Conservation (phyloP, 2,329 filamentous ascomycete species). For the Alternaria sp. region DNA sequence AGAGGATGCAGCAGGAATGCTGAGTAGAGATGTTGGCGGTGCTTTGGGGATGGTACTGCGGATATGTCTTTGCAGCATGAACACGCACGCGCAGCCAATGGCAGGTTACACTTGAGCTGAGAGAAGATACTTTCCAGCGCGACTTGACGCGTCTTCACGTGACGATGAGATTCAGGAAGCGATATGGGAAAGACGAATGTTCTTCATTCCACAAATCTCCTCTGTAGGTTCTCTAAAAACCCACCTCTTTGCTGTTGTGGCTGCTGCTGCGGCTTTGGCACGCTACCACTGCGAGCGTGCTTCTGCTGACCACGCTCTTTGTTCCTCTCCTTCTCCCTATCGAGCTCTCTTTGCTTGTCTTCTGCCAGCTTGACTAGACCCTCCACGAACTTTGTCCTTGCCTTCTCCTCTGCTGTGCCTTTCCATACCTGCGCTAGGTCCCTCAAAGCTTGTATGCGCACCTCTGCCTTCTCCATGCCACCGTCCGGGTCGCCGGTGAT, state of each 20-base stretch:
- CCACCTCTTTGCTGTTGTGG: constrained; percentile 37
- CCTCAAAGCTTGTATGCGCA: constrained; percentile 77
- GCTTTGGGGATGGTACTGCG: neutral
- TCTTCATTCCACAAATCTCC: constrained; percentile 43
- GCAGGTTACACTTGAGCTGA: neutral
- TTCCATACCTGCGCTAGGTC: constrained; percentile 84
- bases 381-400: constrained; percentile 81
- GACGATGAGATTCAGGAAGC: neutral
- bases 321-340: constrained; percentile 43
- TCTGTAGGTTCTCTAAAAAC: constrained; percentile 49
- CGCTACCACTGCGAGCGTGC: constrained; percentile 31
- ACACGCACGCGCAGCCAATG: neutral
- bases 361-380: constrained; percentile 81
- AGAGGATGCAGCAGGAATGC: neutral
- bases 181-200: neutral
- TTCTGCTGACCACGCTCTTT: constrained; percentile 26
- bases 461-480: constrained; percentile 75
- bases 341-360: constrained; percentile 64
- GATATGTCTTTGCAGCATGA: neutral
- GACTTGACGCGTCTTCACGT: constrained; percentile 18
- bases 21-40: neutral
- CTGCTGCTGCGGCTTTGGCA: constrained; percentile 21
- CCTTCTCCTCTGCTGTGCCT: constrained; percentile 94
- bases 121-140: neutral
- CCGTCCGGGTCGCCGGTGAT: constrained; percentile 62